Conservation (phyloP, 768 basidiomycete genomes). For the Boletus vermiculosoides region DNA sequence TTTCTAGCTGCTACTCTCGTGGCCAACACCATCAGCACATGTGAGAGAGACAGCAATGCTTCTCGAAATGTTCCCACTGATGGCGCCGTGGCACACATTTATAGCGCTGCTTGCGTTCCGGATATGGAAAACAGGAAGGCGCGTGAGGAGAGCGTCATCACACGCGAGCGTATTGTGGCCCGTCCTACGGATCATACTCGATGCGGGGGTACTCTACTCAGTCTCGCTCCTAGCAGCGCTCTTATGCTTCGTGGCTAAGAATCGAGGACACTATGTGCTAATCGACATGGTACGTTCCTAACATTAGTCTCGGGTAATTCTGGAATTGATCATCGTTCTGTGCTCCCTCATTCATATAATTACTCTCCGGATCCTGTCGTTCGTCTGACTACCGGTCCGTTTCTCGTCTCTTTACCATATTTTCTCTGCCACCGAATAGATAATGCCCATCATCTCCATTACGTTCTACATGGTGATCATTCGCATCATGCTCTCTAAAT, state of each 20-base stretch:
- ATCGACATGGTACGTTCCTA: slow-evolving; percentile 21
- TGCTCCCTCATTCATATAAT: background rate
- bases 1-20: slow-evolving; percentile 20
- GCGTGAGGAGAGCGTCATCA: background rate
- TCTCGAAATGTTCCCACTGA: background rate
- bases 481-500: background rate
- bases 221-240: slow-evolving; percentile 23
- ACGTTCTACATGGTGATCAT: background rate
- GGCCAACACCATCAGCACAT: slow-evolving; percentile 21
- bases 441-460: background rate
- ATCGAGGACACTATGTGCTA: slow-evolving; percentile 19
- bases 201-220: slow-evolving; percentile 25
- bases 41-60: slow-evolving; percentile 1
- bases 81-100: background rate
- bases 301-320: background rate
- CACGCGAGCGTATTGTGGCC: slow-evolving; percentile 14
- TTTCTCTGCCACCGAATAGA: background rate
- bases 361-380: background rate
- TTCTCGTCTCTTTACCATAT: background rate
- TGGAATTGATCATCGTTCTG: background rate
- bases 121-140: slow-evolving; percentile 21
- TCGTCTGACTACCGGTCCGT: background rate
- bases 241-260: slow-evolving; percentile 21
- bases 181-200: slow-evolving; percentile 23
- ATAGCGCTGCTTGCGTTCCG: slow-evolving; percentile 25